Evolutionary conservation across 306 rosid genomes (phyloP).

Genomic region (Castanea mollissima): DNA sequence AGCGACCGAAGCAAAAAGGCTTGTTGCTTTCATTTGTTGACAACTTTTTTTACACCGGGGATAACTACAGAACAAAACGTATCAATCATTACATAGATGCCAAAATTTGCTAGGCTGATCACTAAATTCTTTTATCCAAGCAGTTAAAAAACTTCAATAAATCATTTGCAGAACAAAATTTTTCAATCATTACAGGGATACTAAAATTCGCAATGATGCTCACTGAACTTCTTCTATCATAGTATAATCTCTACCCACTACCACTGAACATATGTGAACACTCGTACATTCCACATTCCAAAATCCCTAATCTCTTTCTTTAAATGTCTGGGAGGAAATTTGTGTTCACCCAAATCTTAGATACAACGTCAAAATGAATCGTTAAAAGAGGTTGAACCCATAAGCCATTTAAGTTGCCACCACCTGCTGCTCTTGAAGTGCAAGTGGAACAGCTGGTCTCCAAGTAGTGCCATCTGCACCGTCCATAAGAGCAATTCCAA

Average conservation of each 20-base stretch:
- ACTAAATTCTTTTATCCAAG: too few species aligned
- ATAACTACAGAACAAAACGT: too few species aligned
- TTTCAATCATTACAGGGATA: not conserved
- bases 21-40: too few species aligned
- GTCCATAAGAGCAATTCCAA: constrained; percentile 91
- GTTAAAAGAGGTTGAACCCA: constrained; percentile 16
- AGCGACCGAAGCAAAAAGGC: too few species aligned
- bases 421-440: constrained; percentile 59
- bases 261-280: not conserved
- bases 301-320: not conserved
- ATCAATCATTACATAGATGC: too few species aligned
- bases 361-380: not conserved
- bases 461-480: constrained; percentile 82
- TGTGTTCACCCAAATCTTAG: not conserved
- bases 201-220: not conserved
- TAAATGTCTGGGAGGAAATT: not conserved
- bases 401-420: constrained; percentile 32
- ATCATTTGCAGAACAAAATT: too few species aligned
- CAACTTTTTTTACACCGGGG: too few species aligned
- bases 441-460: constrained; percentile 86
- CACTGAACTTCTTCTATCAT: not conserved
- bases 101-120: too few species aligned
- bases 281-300: not conserved
- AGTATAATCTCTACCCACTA: not conserved
- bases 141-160: too few species aligned